A percentile compares a stretch with the other conserved stretches of the same genome.
Evolutionary conservation across 768 basidiomycete species (phyloP).

Genomic region (Favolaschia claudopus): DNA sequence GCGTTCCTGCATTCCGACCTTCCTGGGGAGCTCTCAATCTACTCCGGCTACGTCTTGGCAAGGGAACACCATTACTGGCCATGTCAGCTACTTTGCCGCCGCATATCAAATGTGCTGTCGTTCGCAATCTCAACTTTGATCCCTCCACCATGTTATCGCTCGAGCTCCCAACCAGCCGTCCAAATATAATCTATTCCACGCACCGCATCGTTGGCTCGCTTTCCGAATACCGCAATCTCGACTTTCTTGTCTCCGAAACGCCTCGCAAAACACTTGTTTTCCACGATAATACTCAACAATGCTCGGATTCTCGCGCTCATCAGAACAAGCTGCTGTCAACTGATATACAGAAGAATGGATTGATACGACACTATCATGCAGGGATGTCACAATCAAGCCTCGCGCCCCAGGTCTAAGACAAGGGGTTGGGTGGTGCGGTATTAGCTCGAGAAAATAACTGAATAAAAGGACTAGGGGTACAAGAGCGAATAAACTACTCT

Average conservation of each 20-base stretch:
- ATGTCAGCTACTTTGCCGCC: conserved; percentile 31
- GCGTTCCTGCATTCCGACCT: conserved; percentile 29
- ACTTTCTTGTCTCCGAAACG: conserved; percentile 26
- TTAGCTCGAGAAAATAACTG: no score
- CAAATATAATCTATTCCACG: conserved; percentile 37
- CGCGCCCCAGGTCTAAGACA: no score
- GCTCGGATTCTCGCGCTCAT: conserved; percentile 19
- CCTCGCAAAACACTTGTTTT: conserved; percentile 26
- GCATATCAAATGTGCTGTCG: conserved; percentile 25
- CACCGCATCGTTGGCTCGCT: conserved; percentile 28
- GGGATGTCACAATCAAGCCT: no score
- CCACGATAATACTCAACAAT: no score
- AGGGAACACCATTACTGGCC: conserved; percentile 8
- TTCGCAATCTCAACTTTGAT: conserved; percentile 7
- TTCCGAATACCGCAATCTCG: conserved; percentile 30
- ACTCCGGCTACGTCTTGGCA: neutral
- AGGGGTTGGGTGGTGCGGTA: no score
- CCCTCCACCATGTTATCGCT: conserved; percentile 11
- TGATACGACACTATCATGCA: conserved; percentile 35
- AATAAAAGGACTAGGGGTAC: no score
- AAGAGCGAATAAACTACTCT: no score
- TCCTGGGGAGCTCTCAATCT: conserved; percentile 26
- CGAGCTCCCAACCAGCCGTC: conserved; percentile 29
- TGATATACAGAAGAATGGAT: neutral
- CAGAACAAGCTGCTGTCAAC: conserved; percentile 15